A percentile compares a stretch with the other conserved stretches of the same genome.
Conservation (phyloP, 306 rosid species). For the Sicyos baderoa region DNA sequence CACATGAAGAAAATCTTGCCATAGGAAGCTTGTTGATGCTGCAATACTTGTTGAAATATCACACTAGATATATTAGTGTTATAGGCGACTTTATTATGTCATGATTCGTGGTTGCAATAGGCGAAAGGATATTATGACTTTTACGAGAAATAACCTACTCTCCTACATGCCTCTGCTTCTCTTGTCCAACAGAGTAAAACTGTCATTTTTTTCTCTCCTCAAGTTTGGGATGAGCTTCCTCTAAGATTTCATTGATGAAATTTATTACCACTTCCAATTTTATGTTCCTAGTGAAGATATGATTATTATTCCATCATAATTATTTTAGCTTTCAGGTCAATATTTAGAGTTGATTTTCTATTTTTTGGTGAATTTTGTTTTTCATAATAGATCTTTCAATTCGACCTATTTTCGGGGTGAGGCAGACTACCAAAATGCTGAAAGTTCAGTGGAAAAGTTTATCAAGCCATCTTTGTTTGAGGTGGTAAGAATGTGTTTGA, state of each 20-base stretch:
- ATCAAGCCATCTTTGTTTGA: slow-evolving; percentile 39
- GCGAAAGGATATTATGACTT: background rate
- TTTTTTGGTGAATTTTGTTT: slow-evolving; percentile 42
- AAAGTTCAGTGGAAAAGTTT: slow-evolving; percentile 49
- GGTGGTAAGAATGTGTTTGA: slow-evolving; percentile 52
- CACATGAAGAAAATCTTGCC: background rate
- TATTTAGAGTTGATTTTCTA: slow-evolving; percentile 28
- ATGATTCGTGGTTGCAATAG: background rate
- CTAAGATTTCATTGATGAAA: background rate
- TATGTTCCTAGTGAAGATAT: slow-evolving; percentile 21
- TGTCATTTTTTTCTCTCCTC: background rate
- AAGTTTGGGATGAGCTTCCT: background rate
- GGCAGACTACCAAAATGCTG: slow-evolving; percentile 48
- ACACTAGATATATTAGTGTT: background rate
- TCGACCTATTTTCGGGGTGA: slow-evolving; percentile 44
- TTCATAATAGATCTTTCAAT: slow-evolving; percentile 51
- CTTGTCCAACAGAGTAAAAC: background rate
- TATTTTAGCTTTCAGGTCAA: slow-evolving; percentile 23
- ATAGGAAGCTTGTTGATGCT: background rate
- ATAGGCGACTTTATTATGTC: background rate
- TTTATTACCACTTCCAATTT: background rate
- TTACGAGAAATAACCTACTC: background rate
- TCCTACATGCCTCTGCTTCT: background rate
- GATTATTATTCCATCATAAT: slow-evolving; percentile 22
- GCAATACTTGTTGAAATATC: background rate